Evolutionary conservation across 1,284 basidiomycete species (phyloP).

Genomic region (Testicularia cyperi): DNA sequence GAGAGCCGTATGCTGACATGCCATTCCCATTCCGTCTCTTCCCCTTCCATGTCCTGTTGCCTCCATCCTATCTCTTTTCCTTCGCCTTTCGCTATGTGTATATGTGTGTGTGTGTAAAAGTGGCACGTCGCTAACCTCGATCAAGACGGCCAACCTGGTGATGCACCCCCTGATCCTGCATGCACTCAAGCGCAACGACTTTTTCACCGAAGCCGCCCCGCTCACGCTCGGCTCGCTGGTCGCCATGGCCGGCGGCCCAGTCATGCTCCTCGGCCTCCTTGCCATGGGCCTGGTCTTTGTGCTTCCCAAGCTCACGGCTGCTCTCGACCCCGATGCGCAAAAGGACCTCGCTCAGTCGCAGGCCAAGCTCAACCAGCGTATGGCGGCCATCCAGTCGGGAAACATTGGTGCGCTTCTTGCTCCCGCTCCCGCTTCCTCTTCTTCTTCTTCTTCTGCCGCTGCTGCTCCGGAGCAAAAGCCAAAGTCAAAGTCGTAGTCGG

Average conservation of each 20-base stretch:
- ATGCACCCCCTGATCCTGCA: conserved; percentile 34
- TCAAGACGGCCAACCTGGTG: conserved; percentile 16
- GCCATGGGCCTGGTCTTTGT: conserved; percentile 33
- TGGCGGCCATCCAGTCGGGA: conserved; percentile 40
- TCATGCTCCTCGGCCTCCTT: conserved; percentile 31
- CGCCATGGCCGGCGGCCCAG: conserved; percentile 34
- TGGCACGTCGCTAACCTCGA: conserved; percentile 26
- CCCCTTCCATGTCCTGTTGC: too few relatives aligned
- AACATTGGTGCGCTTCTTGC: too few relatives aligned
- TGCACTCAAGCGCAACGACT: conserved; percentile 28
- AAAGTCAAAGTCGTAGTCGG: too few relatives aligned
- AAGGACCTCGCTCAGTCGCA: conserved; percentile 36
- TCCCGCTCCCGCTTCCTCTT: too few relatives aligned
- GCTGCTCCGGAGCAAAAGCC: too few relatives aligned
- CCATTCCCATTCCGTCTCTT: background rate
- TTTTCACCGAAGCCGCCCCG: conserved; percentile 32
- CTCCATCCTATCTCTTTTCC: background rate
- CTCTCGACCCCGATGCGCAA: conserved; percentile 38
- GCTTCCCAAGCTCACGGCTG: conserved; percentile 27
- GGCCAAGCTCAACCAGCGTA: conserved; percentile 34
- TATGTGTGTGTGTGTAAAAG: conserved; percentile 5
- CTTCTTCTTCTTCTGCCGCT: too few relatives aligned
- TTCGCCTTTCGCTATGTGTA: too few relatives aligned
- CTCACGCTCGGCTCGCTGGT: conserved; percentile 26
- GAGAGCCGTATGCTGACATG: too few relatives aligned